These are phyloP conservation scores for Tephrocybe sp. DNA, from an alignment of 768 basidiomycete species.

Conservation along the genomic window DNA sequence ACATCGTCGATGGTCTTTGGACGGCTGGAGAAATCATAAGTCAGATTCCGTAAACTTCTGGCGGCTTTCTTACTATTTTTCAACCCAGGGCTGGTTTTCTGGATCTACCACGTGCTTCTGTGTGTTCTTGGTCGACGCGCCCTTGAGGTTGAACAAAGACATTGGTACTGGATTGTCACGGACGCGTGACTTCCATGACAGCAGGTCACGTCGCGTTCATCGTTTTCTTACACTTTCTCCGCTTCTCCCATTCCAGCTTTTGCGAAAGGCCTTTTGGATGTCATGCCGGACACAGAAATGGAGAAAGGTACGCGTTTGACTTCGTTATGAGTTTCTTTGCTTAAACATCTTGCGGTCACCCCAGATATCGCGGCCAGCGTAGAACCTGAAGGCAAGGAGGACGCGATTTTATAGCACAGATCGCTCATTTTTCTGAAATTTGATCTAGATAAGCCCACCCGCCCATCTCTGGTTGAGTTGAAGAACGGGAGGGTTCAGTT, in stretches of 20 bases:
- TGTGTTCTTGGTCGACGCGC: conserved; percentile 35
- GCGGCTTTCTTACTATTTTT: conserved; percentile 83
- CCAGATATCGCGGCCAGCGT: conserved; percentile 3
- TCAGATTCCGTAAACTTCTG: not conserved
- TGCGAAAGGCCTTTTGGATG: conserved; percentile 25
- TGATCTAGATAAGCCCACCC: conserved; percentile 35
- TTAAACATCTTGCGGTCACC: not conserved
- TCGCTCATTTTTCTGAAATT: conserved; percentile 21
- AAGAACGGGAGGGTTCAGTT: conserved; percentile 77
- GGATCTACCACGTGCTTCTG: conserved; percentile 51
- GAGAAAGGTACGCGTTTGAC: conserved; percentile 28
- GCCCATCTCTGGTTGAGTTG: conserved; percentile 51
- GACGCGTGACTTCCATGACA: conserved; percentile 42
- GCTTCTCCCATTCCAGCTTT: conserved; percentile 11
- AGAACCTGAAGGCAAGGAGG: conserved; percentile 24
- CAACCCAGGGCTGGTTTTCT: conserved; percentile 89
- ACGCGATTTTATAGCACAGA: conserved; percentile 21
- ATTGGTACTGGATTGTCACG: conserved; percentile 41
- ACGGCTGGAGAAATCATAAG: conserved; percentile 51
- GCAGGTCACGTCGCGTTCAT: conserved; percentile 37
- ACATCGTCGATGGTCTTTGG: conserved; percentile 98
- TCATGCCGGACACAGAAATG: conserved; percentile 33
- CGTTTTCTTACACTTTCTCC: conserved; percentile 20
- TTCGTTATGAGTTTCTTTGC: not conserved
- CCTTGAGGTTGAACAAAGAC: conserved; percentile 63